Conservation (phyloP, 768 basidiomycete species). For the Calocera cornea region DNA sequence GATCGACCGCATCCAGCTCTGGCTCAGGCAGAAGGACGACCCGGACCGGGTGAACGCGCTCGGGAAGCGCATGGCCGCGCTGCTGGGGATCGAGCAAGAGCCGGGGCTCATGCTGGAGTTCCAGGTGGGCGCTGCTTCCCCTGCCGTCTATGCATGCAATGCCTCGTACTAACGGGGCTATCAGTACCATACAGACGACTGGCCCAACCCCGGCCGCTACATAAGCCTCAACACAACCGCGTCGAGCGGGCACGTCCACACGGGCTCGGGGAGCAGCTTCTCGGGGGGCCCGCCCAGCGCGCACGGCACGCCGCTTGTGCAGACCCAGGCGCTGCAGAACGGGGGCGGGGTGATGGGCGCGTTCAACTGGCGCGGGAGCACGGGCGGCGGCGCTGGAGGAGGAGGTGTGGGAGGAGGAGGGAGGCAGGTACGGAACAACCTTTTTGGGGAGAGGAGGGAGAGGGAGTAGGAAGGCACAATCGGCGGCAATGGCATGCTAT, state of each 20-base stretch:
- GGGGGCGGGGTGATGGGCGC: conserved; percentile 1
- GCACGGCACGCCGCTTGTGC: neutral
- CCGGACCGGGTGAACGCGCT: conserved; percentile 73
- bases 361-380: neutral
- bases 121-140: conserved; percentile 59
- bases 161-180: too few species aligned
- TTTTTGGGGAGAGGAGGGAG: neutral
- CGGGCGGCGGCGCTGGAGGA: neutral
- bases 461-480: neutral
- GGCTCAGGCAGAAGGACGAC: conserved; percentile 77
- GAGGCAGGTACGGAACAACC: neutral
- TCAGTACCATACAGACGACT: conserved; percentile 79
- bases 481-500: neutral
- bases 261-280: neutral
- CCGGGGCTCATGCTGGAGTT: conserved; percentile 81
- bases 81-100: conserved; percentile 70
- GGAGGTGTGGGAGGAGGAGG: too few species aligned
- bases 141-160: too few species aligned
- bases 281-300: neutral
- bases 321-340: neutral
- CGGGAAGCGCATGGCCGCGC: conserved; percentile 67
- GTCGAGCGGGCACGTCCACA: neutral
- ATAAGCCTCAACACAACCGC: conserved; percentile 50
- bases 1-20: conserved; percentile 82
- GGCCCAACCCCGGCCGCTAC: conserved; percentile 70